Evolutionary conservation across 257 asterid species (phyloP), one percentile per base, ranked within the genome.

Genomic region (Cordia subcordata): DNA sequence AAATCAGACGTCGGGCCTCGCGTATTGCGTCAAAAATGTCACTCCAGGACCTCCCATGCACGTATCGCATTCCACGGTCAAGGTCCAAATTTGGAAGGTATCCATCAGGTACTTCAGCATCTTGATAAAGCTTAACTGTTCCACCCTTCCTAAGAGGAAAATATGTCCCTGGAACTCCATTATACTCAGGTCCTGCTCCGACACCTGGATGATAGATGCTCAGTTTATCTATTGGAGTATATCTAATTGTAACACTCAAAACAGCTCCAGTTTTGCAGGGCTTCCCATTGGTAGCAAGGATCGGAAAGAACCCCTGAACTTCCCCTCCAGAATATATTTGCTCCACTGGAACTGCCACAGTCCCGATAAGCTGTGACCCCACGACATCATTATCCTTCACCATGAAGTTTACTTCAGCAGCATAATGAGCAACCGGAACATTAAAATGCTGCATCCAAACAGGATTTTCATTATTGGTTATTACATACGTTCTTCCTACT

Each of bases 131-230:
- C 44, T 76, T 89, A 54, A 93, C 92, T 1, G 64, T 80, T 65
- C 99, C 99, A 13, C 99, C 97, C 72, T 68, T 85, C 75, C 99
- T 79, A 65, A 93, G 88, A 1, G 99, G 99, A 72, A 89, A 93
- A 77, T 89, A 93, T 9, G 99, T 89, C 53, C 90, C 92, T 1
- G 86, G 93, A 59, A 89, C 97, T 47, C 97, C 99, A 17, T 13
- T 9, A 74, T 83, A 93, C 60, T 81, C 77, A 8, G 99, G 96
- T 53, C 97, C 97, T 3, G 96, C 94, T 27, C 99, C 99, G 64
- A 92, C 77, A 50, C 97, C 99, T 57, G 75, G 65, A 73, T 71
- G 89, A 70, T 85, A 89, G 45, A 82, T 63, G 54, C 92, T 87
- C 75, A 89, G 71, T 55, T 75, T 79, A 73, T 87, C 82, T 38